Percentiles rank a stretch among this genome's conserved stretches.
Evolutionary conservation across 371 early-diverging fungal species (phyloP).

Genomic region (Apophysomyces elegans): DNA sequence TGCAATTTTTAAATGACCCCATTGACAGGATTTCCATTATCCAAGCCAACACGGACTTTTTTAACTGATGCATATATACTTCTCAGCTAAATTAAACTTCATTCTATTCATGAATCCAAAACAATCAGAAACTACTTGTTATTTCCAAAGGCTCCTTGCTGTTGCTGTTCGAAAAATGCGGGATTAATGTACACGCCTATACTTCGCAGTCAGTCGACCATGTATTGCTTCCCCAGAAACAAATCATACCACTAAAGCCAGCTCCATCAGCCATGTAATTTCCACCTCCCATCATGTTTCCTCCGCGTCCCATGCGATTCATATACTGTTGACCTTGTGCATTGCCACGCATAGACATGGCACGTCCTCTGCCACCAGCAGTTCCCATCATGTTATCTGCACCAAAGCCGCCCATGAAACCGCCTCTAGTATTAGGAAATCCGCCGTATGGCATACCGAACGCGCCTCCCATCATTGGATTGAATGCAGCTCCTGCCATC

Average conservation of each 20-base stretch:
- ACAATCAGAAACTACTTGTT: not conserved
- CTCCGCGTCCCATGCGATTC: slow-evolving; percentile 34
- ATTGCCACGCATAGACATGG: slow-evolving; percentile 28
- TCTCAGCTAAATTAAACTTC: too few relatives aligned
- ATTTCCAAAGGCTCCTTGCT: slow-evolving; percentile 14
- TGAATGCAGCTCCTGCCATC: slow-evolving; percentile 23
- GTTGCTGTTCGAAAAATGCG: slow-evolving; percentile 54
- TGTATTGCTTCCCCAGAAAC: not conserved
- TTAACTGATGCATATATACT: too few relatives aligned
- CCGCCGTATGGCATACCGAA: slow-evolving; percentile 34
- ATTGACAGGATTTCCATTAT: too few relatives aligned
- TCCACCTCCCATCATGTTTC: slow-evolving; percentile 34
- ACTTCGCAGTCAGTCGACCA: not conserved
- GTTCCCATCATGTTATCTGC: slow-evolving; percentile 37
- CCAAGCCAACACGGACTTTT: too few relatives aligned
- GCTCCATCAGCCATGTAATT: slow-evolving; percentile 26
- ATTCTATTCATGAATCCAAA: too few relatives aligned
- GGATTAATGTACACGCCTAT: slow-evolving; percentile 55
- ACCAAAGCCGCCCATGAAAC: slow-evolving; percentile 39
- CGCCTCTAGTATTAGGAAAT: slow-evolving; percentile 35
- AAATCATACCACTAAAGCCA: slow-evolving; percentile 28
- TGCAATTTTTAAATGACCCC: too few relatives aligned
- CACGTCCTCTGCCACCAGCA: slow-evolving; percentile 25
- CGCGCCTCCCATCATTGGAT: slow-evolving; percentile 34
- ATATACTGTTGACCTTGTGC: slow-evolving; percentile 25